These are phyloP conservation scores for Ailanthus altissimus DNA, from an alignment of 345 rosid species.

Conservation along the genomic window DNA sequence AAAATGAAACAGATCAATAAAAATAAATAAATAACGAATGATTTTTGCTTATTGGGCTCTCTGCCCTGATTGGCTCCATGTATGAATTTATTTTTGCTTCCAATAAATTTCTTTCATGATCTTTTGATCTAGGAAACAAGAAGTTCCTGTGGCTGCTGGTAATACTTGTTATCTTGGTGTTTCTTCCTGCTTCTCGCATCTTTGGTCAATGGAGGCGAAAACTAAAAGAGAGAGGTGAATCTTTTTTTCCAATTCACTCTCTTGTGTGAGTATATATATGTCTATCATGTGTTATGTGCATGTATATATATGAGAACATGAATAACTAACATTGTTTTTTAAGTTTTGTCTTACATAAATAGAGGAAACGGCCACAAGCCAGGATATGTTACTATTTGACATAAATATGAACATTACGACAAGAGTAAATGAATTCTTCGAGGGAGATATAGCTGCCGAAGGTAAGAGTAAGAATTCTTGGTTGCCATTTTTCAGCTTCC, in stretches of 20 bases:
- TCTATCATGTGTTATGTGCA: too few relatives aligned
- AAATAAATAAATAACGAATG: too few relatives aligned
- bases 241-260: background rate
- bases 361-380: background rate
- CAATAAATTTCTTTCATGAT: background rate
- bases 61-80: too few relatives aligned
- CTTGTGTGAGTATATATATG: background rate
- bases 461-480: background rate
- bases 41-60: too few relatives aligned
- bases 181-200: background rate
- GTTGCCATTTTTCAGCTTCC: constrained; percentile 31
- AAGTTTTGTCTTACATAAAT: background rate
- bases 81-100: background rate
- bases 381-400: constrained; percentile 27
- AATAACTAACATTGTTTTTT: background rate
- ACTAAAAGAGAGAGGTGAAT: constrained; percentile 12
- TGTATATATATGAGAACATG: too few relatives aligned
- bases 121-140: constrained; percentile 7
- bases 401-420: constrained; percentile 6
- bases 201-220: constrained; percentile 13
- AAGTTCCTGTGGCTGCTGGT: constrained; percentile 6
- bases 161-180: background rate
- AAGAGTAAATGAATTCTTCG: background rate
- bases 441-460: background rate
- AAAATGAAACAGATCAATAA: too few relatives aligned